Conservation (phyloP, 1,139 yeast species). For the Hemisphaericaspora subhashii region DNA sequence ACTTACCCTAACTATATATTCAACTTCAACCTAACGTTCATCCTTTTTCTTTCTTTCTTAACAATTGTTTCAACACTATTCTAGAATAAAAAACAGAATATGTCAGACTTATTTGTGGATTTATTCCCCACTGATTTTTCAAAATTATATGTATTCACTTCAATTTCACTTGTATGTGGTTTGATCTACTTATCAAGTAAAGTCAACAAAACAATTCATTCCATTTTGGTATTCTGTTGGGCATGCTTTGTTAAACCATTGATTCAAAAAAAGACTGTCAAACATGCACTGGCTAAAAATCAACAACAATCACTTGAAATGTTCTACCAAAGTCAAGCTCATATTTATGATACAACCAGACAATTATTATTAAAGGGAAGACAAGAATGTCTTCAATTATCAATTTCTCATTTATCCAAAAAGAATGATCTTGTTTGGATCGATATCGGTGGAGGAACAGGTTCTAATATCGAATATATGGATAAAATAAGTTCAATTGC, state of each 20-base stretch:
- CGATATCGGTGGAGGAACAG: conserved; percentile 87
- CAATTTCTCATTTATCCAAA: conserved; percentile 52
- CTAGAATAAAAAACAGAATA: not conserved
- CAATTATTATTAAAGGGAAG: conserved; percentile 67
- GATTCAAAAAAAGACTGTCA: conserved; percentile 26
- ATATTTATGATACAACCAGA: conserved; percentile 71
- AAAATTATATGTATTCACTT: conserved; percentile 16
- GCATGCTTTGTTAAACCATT: conserved; percentile 74
- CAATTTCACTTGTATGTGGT: conserved; percentile 18
- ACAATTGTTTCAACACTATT: conserved; percentile 2
- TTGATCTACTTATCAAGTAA: conserved; percentile 19
- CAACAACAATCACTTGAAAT: conserved; percentile 66
- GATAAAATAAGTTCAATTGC: conserved; percentile 51
- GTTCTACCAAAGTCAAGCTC: conserved; percentile 76
- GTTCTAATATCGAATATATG: conserved; percentile 79
- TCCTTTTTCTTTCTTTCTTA: not conserved
- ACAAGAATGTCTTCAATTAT: conserved; percentile 60
- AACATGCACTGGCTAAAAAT: conserved; percentile 21
- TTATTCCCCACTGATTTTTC: conserved; percentile 15
- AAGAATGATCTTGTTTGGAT: conserved; percentile 65
- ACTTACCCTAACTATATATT: too few relatives aligned
- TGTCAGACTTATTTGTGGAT: conserved; percentile 14
- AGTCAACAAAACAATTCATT: conserved; percentile 27
- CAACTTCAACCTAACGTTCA: too few relatives aligned
- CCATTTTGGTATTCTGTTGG: conserved; percentile 42